Evolutionary conservation across 2,329 filamentous ascomycete species (phyloP).

Genomic region (Mycosphaerella sp.): DNA sequence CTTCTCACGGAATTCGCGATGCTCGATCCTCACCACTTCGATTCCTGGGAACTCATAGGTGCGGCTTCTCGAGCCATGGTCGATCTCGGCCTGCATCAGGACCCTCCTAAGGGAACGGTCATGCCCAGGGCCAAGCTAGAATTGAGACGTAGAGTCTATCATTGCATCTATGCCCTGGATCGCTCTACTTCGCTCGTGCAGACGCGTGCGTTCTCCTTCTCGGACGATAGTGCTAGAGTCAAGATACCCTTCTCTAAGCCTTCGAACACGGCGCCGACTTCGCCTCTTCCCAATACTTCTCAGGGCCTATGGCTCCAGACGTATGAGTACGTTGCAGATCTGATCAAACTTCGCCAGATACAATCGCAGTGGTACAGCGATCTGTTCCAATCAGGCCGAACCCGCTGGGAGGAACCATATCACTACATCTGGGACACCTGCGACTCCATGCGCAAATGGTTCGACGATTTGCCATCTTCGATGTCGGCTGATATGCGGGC

Average conservation of each 20-base stretch:
- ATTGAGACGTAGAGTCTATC: conserved; percentile 75
- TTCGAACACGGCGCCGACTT: conserved; percentile 21
- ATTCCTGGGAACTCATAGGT: conserved; percentile 89
- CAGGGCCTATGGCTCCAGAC: conserved; percentile 45
- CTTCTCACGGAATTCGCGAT: conserved; percentile 85
- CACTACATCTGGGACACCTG: conserved; percentile 71
- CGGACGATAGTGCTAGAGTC: conserved; percentile 79
- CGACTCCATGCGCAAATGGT: conserved; percentile 73
- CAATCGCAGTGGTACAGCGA: conserved; percentile 88
- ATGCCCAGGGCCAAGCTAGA: conserved; percentile 66
- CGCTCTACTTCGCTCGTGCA: conserved; percentile 85
- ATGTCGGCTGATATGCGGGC: conserved; percentile 61
- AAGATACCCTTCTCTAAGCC: conserved; percentile 56
- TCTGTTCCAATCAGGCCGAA: conserved; percentile 71
- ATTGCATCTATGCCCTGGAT: conserved; percentile 85
- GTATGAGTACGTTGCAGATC: conserved; percentile 64
- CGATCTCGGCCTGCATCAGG: conserved; percentile 88
- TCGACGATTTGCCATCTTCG: conserved; percentile 62
- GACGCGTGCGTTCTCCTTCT: conserved; percentile 84
- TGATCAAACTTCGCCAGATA: conserved; percentile 76
- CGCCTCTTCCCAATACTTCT: conserved; percentile 25
- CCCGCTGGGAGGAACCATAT: conserved; percentile 61
- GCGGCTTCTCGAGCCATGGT: conserved; percentile 82
- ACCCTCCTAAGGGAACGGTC: conserved; percentile 65
- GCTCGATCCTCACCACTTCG: conserved; percentile 83